Conservation (phyloP, 2,329 filamentous ascomycete genomes). For the Tolypocladium ovalisporum region DNA sequence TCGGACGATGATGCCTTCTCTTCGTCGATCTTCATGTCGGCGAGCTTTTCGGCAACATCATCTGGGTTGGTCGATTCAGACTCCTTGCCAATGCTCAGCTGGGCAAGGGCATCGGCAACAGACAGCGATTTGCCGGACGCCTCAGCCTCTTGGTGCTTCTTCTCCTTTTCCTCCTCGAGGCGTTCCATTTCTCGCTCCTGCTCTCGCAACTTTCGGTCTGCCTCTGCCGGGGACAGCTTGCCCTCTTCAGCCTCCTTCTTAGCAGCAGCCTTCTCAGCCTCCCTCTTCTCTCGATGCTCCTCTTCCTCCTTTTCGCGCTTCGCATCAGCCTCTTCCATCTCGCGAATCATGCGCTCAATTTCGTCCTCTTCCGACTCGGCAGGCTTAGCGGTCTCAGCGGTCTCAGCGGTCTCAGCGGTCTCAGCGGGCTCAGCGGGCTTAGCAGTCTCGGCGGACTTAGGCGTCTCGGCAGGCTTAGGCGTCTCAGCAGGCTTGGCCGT, state of each 20-base stretch:
- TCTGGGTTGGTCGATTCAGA: constrained; percentile 23
- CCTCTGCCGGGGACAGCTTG: constrained; percentile 39
- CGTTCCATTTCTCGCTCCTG: constrained; percentile 63
- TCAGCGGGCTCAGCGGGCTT: constrained; percentile 13
- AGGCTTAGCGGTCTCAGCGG: constrained; percentile 21
- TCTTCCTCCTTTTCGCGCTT: constrained; percentile 37
- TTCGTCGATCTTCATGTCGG: constrained; percentile 35
- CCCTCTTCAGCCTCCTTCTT: constrained; percentile 38
- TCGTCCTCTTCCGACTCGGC: constrained; percentile 41
- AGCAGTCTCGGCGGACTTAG: constrained; percentile 17
- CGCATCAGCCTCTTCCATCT: constrained; percentile 49
- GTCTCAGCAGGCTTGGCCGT: constrained; percentile 10
- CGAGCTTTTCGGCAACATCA: constrained; percentile 36
- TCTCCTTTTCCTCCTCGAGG: constrained; percentile 59
- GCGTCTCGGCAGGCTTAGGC: constrained; percentile 10
- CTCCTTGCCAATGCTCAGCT: constrained; percentile 28
- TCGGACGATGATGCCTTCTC: constrained; percentile 32
- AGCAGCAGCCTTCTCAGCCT: constrained; percentile 32
- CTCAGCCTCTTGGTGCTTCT: constrained; percentile 39
- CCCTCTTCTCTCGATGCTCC: constrained; percentile 34
- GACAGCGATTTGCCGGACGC: constrained; percentile 35
- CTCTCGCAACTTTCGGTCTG: constrained; percentile 57
- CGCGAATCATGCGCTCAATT: constrained; percentile 47
- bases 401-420: constrained; percentile 16
- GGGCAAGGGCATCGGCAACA: constrained; percentile 40